These are phyloP conservation scores for Salix koriyanagi DNA, from an alignment of 345 rosid species.

Conservation along the genomic window DNA sequence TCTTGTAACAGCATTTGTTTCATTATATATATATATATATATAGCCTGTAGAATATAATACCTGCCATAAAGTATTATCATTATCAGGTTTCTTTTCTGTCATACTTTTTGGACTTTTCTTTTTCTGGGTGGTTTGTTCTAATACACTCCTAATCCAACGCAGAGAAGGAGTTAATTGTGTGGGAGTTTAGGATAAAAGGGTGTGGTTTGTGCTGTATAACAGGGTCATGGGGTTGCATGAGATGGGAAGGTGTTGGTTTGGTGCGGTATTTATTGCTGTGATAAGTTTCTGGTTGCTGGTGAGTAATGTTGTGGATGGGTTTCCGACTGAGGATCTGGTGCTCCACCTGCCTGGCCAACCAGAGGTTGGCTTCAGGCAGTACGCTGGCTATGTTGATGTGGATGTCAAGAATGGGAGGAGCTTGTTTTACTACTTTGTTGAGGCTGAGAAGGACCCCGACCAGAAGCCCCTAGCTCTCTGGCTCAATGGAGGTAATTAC, in stretches of 20 bases:
- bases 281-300: slow-evolving; percentile 19
- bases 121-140: neutral
- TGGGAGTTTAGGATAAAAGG: neutral
- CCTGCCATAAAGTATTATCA: slow-evolving; percentile 11
- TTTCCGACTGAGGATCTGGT: slow-evolving; percentile 76
- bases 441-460: slow-evolving; percentile 65
- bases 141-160: neutral
- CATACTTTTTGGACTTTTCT: neutral
- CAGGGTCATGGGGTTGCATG: slow-evolving; percentile 2
- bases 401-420: slow-evolving; percentile 64
- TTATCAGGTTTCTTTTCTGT: slow-evolving; percentile 8
- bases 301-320: slow-evolving; percentile 35
- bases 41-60: neutral
- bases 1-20: slow-evolving; percentile 32
- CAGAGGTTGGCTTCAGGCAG: slow-evolving; percentile 64
- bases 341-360: slow-evolving; percentile 72
- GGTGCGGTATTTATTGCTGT: slow-evolving; percentile 14
- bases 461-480: slow-evolving; percentile 71
- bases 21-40: neutral
- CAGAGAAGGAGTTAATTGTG: neutral
- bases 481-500: slow-evolving; percentile 85
- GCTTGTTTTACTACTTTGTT: slow-evolving; percentile 88
- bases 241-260: slow-evolving; percentile 34
- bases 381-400: slow-evolving; percentile 82
- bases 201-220: neutral